These are phyloP conservation scores for Volvox reticuliferus DNA, from an alignment of 139 green algal genomes.

Conservation along the genomic window DNA sequence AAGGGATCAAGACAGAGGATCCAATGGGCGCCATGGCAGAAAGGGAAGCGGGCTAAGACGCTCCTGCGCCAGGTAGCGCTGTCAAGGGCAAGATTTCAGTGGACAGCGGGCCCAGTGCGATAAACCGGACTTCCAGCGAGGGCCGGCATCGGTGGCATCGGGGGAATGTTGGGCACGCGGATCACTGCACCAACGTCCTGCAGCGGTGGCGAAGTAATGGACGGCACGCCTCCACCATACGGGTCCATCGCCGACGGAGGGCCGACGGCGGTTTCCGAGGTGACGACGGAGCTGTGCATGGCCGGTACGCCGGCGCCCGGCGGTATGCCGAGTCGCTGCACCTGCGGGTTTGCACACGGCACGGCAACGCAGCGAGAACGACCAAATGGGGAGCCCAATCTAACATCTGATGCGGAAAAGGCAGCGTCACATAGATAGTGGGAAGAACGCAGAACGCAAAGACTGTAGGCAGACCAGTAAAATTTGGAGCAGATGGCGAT, in stretches of 20 bases:
- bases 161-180: neutral
- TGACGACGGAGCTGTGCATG: neutral
- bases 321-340: neutral
- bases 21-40: no score
- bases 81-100: neutral
- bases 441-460: no score
- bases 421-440: no score
- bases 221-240: neutral
- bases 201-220: conserved; percentile 25
- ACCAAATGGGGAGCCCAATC: neutral
- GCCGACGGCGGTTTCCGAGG: conserved; percentile 36
- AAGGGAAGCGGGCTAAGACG: no score
- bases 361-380: neutral
- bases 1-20: no score
- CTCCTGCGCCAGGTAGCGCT: no score
- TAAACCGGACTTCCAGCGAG: conserved; percentile 1
- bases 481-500: no score
- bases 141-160: conserved; percentile 33
- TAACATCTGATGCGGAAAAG: no score
- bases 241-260: neutral
- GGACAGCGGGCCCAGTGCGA: neutral
- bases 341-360: neutral
- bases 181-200: neutral
- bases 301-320: neutral
- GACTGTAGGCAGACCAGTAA: no score